Percentiles rank a stretch among this genome's conserved stretches.
These are phyloP conservation scores for Calocera viscosa DNA, from an alignment of 768 basidiomycete species.

Conservation along the genomic window DNA sequence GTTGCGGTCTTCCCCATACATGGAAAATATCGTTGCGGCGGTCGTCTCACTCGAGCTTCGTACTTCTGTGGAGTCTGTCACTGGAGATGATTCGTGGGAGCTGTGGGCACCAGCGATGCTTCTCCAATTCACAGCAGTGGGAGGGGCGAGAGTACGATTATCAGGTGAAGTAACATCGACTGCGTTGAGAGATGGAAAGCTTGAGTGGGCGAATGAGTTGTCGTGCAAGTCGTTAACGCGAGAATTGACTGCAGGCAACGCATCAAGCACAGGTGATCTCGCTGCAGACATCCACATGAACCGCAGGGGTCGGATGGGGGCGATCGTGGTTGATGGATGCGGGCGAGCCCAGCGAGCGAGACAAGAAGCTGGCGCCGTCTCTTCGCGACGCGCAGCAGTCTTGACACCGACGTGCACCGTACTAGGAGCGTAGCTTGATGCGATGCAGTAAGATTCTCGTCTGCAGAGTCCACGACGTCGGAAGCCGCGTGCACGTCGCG, in stretches of 20 bases:
- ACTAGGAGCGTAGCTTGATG: too few species aligned
- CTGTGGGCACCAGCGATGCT: background rate
- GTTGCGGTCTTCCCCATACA: constrained; percentile 48
- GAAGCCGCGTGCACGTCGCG: background rate
- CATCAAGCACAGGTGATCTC: background rate
- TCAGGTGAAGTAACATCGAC: background rate
- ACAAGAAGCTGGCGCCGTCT: too few species aligned
- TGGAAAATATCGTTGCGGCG: constrained; percentile 74
- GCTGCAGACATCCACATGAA: background rate
- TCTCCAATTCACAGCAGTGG: background rate
- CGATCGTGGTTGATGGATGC: background rate
- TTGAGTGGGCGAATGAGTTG: background rate
- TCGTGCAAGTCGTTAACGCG: background rate
- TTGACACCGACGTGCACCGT: too few species aligned
- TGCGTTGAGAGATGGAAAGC: background rate
- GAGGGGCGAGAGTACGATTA: background rate
- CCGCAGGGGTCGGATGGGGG: background rate
- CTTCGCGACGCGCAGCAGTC: too few species aligned
- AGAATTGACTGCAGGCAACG: background rate
- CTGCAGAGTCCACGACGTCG: too few species aligned
- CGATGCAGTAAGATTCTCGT: too few species aligned
- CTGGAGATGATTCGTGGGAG: background rate
- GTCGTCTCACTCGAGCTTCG: constrained; percentile 58
- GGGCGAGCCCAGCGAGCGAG: too few species aligned
- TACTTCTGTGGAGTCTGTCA: background rate